Percentiles rank a stretch among this genome's conserved stretches.
These are phyloP conservation scores for Isabelozyma heimii DNA, from an alignment of 805 yeast species.

Conservation along the genomic window DNA sequence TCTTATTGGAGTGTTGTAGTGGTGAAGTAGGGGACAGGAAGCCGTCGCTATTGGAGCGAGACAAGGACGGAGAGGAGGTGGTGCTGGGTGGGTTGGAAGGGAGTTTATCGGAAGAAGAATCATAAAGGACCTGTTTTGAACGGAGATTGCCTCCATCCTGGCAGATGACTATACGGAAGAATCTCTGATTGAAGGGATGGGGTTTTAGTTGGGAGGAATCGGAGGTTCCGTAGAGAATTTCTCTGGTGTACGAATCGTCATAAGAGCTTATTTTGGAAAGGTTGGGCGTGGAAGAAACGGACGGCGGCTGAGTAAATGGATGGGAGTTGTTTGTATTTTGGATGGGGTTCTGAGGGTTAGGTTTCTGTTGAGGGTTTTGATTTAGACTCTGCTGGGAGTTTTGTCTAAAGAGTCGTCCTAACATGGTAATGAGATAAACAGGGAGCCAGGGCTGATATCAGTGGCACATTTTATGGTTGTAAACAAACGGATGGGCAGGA, in stretches of 20 bases:
- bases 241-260: conserved; percentile 46
- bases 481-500: no score
- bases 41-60: neutral
- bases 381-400: conserved; percentile 3
- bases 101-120: conserved; percentile 33
- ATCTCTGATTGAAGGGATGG: conserved; percentile 21
- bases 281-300: neutral
- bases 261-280: conserved; percentile 20
- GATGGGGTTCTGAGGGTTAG: neutral
- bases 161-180: conserved; percentile 43
- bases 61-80: neutral
- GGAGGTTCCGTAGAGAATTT: conserved; percentile 45
- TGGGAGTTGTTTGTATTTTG: neutral
- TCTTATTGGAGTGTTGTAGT: conserved; percentile 2
- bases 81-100: neutral
- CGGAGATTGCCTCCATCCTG: conserved; percentile 52
- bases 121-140: conserved; percentile 48
- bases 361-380: neutral
- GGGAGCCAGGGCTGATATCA: neutral
- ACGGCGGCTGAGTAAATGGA: neutral
- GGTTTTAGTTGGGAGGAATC: conserved; percentile 25
- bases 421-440: conserved; percentile 14
- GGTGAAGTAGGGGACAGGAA: neutral
- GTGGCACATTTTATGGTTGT: neutral
- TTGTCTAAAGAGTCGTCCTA: conserved; percentile 37